Base-by-base conservation (phyloP, 2,329 filamentous ascomycete species). In the Sporothrix curviconia region DNA sequence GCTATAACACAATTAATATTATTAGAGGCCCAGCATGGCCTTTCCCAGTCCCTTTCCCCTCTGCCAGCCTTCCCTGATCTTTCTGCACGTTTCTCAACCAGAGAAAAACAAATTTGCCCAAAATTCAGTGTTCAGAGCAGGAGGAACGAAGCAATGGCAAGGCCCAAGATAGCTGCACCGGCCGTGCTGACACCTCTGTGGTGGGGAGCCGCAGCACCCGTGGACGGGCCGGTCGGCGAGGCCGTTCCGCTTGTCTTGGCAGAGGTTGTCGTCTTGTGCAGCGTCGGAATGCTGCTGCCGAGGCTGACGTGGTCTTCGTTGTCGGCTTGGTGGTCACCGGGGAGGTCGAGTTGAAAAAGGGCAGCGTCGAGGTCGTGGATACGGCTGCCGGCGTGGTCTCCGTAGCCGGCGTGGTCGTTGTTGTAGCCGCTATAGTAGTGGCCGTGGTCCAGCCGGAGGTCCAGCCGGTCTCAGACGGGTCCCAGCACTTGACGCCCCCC, bases 271-370 rank as follows among this genome's bases (percentile, higher is more conserved):
- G 30, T 51, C 25, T 46, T 47, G 42, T 19, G 37, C 14, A 17
- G 14, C 37, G 37, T 50, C 12, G 36, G 32, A 17, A 36, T 54
- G 50, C 51, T 49, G 24, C n/a, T 30, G 30, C 37, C 24, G 36
- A 42, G 4, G 44, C 22, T 9, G 39, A 39, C 22, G 40, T 55
- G 22, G 43, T 54, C 19, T 17, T 39, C 3, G 50, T 53, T 19
- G 42, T 49, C 11, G 36, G 22, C 8, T 47, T 53, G 7, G 15
- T 30, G 4, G 56, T 43, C 15, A 32, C 40, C 6, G 56, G n/a
- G n/a, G n/a, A 36, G 8, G 50, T 49, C 8, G 50, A 14, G 34
- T 57, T 57, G 22, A 46, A 34, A 25, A 56, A 56, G 3, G 28
- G 32, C 9, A 15, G 7, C 19, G 42, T 28, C 11, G 14, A 34